phyloP scores from a whole-genome alignment of 306 rosid species.

The Lablab purpureus region DNA sequence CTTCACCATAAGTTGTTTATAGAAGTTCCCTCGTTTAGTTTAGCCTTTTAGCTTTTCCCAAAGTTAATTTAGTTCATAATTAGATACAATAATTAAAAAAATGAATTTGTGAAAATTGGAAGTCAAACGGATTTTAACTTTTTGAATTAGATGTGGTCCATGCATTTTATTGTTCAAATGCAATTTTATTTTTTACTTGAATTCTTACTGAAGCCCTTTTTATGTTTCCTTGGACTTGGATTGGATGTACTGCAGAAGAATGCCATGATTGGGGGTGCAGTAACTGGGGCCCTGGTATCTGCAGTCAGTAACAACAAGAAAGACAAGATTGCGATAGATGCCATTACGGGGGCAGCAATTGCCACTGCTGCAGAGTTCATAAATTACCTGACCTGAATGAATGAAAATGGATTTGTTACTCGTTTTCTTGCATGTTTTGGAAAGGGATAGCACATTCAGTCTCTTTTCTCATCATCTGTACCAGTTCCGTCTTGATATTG shows the following conservation, averaged over 20 bases:
- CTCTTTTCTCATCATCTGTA: conserved; percentile 19
- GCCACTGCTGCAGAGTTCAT: conserved; percentile 90
- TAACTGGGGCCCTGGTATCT: conserved; percentile 86
- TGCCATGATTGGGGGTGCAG: conserved; percentile 89
- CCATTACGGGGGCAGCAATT: conserved; percentile 90
- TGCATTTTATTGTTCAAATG: conserved; percentile 19
- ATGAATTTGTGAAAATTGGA: conserved; percentile 16
- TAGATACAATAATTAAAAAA: no score
- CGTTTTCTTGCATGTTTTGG: conserved; percentile 36
- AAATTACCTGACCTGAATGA: conserved; percentile 74
- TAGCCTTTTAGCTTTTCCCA: no score
- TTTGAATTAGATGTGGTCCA: neutral
- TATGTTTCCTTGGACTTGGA: conserved; percentile 38
- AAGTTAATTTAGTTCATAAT: no score
- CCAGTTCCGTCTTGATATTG: conserved; percentile 1
- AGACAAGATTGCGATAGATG: conserved; percentile 69
- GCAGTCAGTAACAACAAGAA: conserved; percentile 50
- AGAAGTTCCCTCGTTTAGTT: neutral
- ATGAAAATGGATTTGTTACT: conserved; percentile 13
- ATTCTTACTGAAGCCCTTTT: neutral
- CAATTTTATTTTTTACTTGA: conserved; percentile 16
- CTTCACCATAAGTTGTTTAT: neutral
- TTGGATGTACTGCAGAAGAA: conserved; percentile 74
- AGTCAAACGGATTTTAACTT: conserved; percentile 7
- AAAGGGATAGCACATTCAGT: neutral